Evolutionary conservation across 1,284 basidiomycete species (phyloP), one percentile per base, ranked within the genome.

Genomic region (Blastosporella zonata): DNA sequence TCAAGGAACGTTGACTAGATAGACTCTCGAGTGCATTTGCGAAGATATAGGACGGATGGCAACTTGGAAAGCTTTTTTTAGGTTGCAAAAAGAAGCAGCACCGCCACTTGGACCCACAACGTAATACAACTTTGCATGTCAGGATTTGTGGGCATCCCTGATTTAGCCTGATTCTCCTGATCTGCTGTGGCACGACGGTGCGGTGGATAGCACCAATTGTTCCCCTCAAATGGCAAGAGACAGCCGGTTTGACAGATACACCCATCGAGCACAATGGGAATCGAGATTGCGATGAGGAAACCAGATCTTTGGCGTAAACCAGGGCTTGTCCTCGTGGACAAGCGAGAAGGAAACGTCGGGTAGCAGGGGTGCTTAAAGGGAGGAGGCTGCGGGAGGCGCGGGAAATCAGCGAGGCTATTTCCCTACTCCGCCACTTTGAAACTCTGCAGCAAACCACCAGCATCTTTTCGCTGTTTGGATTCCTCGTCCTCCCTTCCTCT

Each of bases 91-190:
- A 54, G 56, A 57, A 53, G 49, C 35, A 21, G 58, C 64, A 70
- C 67, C 62, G 69, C 69, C 68, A 70, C 68, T 10, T 53, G 64
- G 67, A 70, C 66, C 67, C 57, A 68, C 62, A 69, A 61, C 28
- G 54, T 59, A 58, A 62, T 50, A 67, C 61, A 66, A 63, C 27
- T 46, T 49, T 39, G 25, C 41, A 53, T 40, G 50, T 47, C 47
- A 54, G 46, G 38, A 27, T 47, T 46, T 23, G 31, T 33, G 15
- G 34, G 22, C 18, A 44, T 43, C 41, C 55, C 49, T 49, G 49
- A 55, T 55, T 52, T 22, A 37, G 40, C 29, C 21, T 48, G 39
- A 47, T 36, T 35, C 38, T 43, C 37, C 13, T 53, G 48, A 52
- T 54, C 53, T 37, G 45, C 46, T 38, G 25, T 10, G 21, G 23